Percentiles rank a stretch among this genome's conserved stretches.
Conservation (phyloP, 345 rosid species). For the Brassica incana region DNA sequence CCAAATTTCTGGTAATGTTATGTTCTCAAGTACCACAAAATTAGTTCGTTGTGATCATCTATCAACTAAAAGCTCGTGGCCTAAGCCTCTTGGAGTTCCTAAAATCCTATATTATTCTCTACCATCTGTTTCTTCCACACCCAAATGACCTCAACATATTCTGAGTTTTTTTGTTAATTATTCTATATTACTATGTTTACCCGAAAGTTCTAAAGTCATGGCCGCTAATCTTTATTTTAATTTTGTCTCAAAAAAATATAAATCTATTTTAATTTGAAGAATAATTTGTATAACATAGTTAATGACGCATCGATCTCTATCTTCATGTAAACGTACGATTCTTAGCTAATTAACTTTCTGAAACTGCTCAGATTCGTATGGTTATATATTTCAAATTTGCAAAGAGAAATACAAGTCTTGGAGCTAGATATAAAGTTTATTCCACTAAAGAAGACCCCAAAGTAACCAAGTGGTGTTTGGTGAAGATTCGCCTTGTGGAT, state of each 20-base stretch:
- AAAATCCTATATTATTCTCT: not conserved
- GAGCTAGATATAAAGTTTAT: constrained; percentile 1
- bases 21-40: not conserved
- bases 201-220: not conserved
- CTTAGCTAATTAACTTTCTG: not conserved
- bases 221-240: not conserved
- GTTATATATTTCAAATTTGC: not conserved
- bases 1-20: not conserved
- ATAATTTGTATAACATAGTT: not conserved
- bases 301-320: not conserved
- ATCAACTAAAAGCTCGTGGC: not conserved
- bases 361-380: not conserved
- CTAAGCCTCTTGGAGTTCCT: not conserved
- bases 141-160: not conserved
- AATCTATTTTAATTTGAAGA: not conserved
- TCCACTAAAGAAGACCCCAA: constrained; percentile 4
- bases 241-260: not conserved
- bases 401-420: not conserved
- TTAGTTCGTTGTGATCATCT: not conserved
- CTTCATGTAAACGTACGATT: not conserved
- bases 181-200: not conserved
- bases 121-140: not conserved
- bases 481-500: not conserved
- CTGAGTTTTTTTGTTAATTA: not conserved
- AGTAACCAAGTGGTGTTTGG: constrained; percentile 7